Evolutionary conservation across 2,329 filamentous ascomycete genomes (phyloP).

Genomic region (Tolypocladium ophioglossoides): DNA sequence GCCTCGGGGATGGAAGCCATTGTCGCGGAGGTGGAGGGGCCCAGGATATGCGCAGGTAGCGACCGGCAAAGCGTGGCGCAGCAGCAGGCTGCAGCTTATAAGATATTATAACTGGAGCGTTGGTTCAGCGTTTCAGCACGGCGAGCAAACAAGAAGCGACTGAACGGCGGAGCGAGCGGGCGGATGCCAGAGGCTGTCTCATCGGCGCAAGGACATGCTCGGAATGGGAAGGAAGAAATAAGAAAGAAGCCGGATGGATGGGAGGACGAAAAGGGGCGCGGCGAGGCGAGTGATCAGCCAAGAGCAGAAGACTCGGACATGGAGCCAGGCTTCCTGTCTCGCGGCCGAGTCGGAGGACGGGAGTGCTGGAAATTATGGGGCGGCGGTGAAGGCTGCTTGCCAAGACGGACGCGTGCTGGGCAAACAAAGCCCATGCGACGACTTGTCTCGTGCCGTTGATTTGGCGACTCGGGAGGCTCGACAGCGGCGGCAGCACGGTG

Average conservation of each 20-base stretch:
- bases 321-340: neutral
- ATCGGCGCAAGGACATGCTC: neutral
- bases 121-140: too few relatives aligned
- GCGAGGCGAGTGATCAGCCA: neutral
- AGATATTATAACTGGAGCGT: neutral
- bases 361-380: neutral
- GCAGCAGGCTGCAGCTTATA: neutral
- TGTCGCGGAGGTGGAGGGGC: neutral
- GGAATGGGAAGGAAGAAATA: neutral
- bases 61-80: neutral
- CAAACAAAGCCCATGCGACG: neutral
- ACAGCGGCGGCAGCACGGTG: neutral
- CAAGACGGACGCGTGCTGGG: neutral
- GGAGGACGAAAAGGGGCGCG: neutral
- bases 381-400: neutral
- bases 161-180: neutral
- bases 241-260: neutral
- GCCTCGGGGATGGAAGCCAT: constrained; percentile 13
- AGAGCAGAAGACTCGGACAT: neutral
- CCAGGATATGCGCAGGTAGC: neutral
- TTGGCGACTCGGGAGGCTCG: neutral
- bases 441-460: neutral
- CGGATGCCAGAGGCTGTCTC: neutral
- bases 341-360: neutral
- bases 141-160: neutral